phyloP scores from a whole-genome alignment of 2,329 filamentous ascomycete species.

The Dactylonectria estremocensis region DNA sequence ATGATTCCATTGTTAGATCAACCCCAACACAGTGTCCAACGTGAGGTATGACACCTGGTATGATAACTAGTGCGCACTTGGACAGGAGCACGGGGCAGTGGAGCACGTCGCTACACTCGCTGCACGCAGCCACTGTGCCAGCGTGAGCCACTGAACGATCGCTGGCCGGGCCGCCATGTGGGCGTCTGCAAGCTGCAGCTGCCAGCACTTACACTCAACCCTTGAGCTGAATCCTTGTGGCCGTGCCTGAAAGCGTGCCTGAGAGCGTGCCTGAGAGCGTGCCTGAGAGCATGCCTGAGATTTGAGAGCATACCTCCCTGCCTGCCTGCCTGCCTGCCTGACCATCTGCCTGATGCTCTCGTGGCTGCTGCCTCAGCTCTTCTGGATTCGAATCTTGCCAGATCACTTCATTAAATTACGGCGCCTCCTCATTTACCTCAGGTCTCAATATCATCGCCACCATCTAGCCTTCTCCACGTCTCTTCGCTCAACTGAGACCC shows the following conservation, averaged over 20 bases:
- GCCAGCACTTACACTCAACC: slow-evolving; percentile 30
- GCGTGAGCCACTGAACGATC: neutral
- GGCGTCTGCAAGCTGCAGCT: slow-evolving; percentile 40
- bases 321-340: slow-evolving; percentile 9
- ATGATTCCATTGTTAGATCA: neutral
- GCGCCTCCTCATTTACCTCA: slow-evolving; percentile 27
- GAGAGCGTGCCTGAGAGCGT: neutral
- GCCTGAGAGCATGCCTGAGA: neutral
- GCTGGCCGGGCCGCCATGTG: slow-evolving; percentile 5
- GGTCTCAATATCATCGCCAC: slow-evolving; percentile 13
- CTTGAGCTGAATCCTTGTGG: neutral
- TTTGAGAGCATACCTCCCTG: no score
- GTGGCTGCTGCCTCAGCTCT: slow-evolving; percentile 18
- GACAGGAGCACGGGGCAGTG: no score
- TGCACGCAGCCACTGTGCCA: neutral
- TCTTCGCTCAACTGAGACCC: slow-evolving; percentile 13
- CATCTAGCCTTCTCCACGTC: slow-evolving; percentile 15
- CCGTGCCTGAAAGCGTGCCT: neutral
- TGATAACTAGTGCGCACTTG: no score
- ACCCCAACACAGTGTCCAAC: neutral
- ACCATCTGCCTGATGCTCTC: slow-evolving; percentile 8
- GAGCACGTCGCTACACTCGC: neutral
- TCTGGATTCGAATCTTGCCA: slow-evolving; percentile 10
- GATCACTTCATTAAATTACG: slow-evolving; percentile 34
- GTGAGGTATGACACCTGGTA: neutral